Base-by-base conservation (phyloP, 495 filamentous ascomycete genomes). In the Podospora fimiseda region DNA sequence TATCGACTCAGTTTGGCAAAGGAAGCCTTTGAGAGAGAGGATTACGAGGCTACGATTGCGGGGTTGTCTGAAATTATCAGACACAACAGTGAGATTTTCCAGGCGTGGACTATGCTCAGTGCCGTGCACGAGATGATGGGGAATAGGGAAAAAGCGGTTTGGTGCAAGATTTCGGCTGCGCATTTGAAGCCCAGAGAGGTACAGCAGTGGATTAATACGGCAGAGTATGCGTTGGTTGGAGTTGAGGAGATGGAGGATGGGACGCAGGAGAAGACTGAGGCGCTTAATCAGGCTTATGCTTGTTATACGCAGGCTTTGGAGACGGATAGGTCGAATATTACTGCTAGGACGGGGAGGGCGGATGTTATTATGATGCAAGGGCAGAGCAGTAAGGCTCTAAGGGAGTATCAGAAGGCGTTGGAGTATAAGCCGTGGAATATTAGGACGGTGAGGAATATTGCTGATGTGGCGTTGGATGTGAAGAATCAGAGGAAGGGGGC, bases 41-140 rank as follows among this genome's bases (percentile, higher is more conserved):
- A 86, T 41, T 83, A 84, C 62, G 80, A 83, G 22, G 70, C 75
- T 33, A 86, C 89, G 9, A 73, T 81, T 24, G 70, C 81, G 2
- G 72, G 80, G 41, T 79, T 86, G 9, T 71, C 76, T 43, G 80
- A 83, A 60, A 86, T 90, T 9, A 83, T 95, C 48, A 80, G 87
- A 51, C 77, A 84, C 59, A 95, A 95, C 62, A 86, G 87, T 13
- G 90, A 95, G 64, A 88, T 90, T 50, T 86, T 86, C 55, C 75
- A 80, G 18, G 86, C 90, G 22, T 90, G 92, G 78, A 81, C 79
- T 16, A 66, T 92, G 23, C 65, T 93, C 9, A 85, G 87, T 0
- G 80, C 89, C 24, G 82, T 91, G 43, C 82, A 86, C 60, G 65
- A 82, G 37, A 81, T 84, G 50, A 75, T 83, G 56, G 87, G 85